A percentile compares a stretch with the other conserved stretches of the same genome.
These are phyloP conservation scores for Telfairia occidentalis DNA, from an alignment of 331 rosid genomes.

Conservation along the genomic window DNA sequence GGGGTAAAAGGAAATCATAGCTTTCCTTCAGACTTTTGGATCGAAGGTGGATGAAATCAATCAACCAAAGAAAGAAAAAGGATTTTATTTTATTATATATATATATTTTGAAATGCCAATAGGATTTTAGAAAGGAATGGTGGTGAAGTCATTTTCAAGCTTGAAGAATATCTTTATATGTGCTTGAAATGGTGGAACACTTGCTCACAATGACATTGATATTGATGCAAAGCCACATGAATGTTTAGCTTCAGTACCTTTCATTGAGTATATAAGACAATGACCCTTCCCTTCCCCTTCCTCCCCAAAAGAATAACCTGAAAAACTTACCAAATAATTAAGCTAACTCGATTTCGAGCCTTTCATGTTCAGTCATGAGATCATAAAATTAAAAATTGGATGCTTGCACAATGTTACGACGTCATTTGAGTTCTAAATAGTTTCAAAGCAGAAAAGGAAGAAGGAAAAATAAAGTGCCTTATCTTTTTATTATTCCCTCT, in stretches of 20 bases:
- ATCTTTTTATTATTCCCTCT: constrained; percentile 24
- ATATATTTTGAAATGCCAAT: neutral
- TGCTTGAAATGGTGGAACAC: constrained; percentile 21
- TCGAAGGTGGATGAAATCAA: neutral
- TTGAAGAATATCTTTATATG: neutral
- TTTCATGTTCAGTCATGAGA: neutral
- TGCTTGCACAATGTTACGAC: neutral
- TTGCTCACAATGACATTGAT: constrained; percentile 26
- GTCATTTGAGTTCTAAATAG: neutral
- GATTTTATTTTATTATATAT: neutral
- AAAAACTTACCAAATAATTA: neutral
- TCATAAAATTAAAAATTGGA: neutral
- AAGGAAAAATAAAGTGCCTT: constrained; percentile 31
- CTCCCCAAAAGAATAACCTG: neutral
- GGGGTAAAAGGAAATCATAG: neutral
- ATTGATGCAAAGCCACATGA: constrained; percentile 16
- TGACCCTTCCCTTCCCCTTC: neutral
- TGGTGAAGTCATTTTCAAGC: constrained; percentile 1
- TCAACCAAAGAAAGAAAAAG: neutral
- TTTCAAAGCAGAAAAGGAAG: neutral
- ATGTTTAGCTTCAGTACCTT: neutral
- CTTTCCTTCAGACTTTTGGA: neutral
- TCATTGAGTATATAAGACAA: neutral
- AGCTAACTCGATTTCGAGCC: neutral
- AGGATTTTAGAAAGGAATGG: neutral